These are phyloP conservation scores for Musa troglodytarum DNA, from an alignment of 176 grass and related monocot species.

Conservation along the genomic window DNA sequence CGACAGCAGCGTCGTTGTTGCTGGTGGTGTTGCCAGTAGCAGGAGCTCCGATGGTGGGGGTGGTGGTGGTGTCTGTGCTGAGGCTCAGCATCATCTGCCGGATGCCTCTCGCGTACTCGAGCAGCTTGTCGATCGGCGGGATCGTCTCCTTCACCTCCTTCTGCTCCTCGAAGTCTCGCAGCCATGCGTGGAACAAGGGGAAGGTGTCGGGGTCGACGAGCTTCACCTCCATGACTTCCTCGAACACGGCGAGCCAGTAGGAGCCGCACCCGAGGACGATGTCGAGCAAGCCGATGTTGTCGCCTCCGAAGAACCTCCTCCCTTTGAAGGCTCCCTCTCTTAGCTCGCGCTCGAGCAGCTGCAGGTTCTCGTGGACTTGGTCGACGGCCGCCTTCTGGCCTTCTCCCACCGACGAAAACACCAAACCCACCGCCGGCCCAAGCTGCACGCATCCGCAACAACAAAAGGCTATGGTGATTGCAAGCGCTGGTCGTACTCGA, in stretches of 20 bases:
- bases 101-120: constrained; percentile 6
- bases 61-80: too few species aligned
- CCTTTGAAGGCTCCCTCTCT: neutral
- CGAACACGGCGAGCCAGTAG: constrained; percentile 14
- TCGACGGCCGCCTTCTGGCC: neutral
- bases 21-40: neutral
- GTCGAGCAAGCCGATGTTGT: neutral
- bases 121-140: constrained; percentile 8
- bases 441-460: neutral
- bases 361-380: neutral
- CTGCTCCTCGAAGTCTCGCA: constrained; percentile 13
- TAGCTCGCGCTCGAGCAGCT: neutral
- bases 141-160: constrained; percentile 13
- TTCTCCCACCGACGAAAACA: neutral
- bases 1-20: neutral
- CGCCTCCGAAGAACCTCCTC: neutral
- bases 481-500: too few species aligned
- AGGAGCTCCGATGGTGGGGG: neutral
- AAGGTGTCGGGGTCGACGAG: constrained; percentile 4
- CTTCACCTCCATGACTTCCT: constrained; percentile 1
- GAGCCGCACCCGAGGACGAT: constrained; percentile 7
- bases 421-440: neutral
- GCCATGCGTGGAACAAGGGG: constrained; percentile 10
- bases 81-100: constrained; percentile 10
- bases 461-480: too few species aligned